phyloP scores from a whole-genome alignment of 148 eudicot genomes.

The Vaccinium myrtillus region DNA sequence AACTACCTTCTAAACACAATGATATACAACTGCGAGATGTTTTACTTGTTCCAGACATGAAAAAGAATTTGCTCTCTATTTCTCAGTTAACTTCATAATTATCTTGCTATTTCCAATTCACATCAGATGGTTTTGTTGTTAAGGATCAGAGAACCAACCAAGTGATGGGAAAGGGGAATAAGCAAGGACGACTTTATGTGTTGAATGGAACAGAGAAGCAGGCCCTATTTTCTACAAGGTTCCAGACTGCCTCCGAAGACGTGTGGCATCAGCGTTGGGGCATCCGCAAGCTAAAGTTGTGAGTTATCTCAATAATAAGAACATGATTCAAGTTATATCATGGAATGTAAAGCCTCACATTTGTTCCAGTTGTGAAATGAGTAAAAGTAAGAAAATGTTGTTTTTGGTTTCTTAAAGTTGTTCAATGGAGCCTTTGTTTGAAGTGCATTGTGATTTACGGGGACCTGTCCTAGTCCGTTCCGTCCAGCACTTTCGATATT shows the following conservation, averaged over 20 bases:
- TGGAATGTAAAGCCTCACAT: background rate
- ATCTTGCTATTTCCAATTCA: background rate
- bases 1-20: background rate
- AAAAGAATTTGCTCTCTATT: background rate
- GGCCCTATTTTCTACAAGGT: background rate
- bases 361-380: background rate
- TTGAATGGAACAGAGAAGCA: background rate
- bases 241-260: background rate
- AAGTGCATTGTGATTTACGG: constrained; percentile 1
- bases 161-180: background rate
- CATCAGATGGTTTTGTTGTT: background rate
- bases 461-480: background rate
- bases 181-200: background rate
- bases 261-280: background rate
- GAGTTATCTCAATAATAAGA: background rate
- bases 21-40: background rate
- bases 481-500: background rate
- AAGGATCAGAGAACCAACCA: background rate
- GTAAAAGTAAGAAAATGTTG: background rate
- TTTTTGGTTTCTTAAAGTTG: background rate
- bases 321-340: background rate
- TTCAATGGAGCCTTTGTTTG: background rate
- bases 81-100: background rate
- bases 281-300: background rate
- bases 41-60: background rate